Evolutionary conservation across 2,329 filamentous ascomycete genomes (phyloP), one percentile per base, ranked within the genome.

Genomic region (Ceratocystis ficicola): DNA sequence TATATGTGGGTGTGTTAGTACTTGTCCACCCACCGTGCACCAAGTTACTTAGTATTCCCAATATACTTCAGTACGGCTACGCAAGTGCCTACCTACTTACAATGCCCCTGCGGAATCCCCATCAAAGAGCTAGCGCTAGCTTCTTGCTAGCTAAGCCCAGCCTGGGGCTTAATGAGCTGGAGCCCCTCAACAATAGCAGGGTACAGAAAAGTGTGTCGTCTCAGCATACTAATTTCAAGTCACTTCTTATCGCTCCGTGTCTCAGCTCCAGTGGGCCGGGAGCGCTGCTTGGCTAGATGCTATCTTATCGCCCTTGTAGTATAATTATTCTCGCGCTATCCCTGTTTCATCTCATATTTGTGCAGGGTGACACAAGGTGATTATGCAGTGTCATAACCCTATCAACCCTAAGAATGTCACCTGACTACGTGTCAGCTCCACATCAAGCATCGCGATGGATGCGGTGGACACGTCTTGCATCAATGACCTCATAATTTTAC

Each of bases 331-430:
- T 36, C 55, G 12, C 55, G 28, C 28, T 36, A 59, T 59, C 55
- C 55, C 55, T 59, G 55, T 59, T 59, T 59, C 55, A 59, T 59
- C 55, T 25, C 55, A 59, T 36, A 59, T 32, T 41, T 59, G 55
- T 36, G 8, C 55, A 36, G 28, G 55, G 55, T 59, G 22, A 59
- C 55, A 59, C 55, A 59, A 59, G 32, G 55, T 8, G 0, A 59
- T 59, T 59, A 2, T 59, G 52, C 12, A 22, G 7, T 10, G 6
- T 10, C 6, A 6, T 4, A 52, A 20, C 22, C n/a, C n/a, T 36
- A 7, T 0, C 3, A 59, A 28, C 55, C 55, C 32, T 59, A 32
- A 2, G 5, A 0, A 2, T 3, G 2, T 59, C 55, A 59, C 55
- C 17, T 59, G 55, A 32, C 17, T 59, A 7, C 55, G 55, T 20